Base-by-base conservation (phyloP, 2,329 filamentous ascomycete species). In the Massarina eburnea region DNA sequence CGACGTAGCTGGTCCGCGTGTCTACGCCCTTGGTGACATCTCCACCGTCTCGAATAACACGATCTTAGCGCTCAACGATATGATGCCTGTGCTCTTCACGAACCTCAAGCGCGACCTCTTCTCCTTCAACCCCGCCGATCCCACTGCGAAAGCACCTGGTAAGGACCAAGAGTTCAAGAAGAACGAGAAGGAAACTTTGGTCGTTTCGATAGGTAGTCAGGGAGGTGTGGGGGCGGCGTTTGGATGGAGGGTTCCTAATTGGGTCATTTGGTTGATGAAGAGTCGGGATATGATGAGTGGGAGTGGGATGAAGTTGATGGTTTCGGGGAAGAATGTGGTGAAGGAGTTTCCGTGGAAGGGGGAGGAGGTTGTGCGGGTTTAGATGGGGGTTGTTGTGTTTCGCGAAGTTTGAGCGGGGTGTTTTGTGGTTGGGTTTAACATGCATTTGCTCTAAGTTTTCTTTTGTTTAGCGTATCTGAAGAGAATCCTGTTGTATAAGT, bases 11-110 rank as follows among this genome's bases (percentile, higher is more conserved):
- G 73, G 73, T 3, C 59, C 71, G 2, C 64, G 72, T n/a, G 71
- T 79, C 29, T 80, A 79, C 57, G 68, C 70, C 9, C 45, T 75
- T 12, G 78, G 78, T 35, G 77, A 80, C 51, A 68, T 79, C 0
- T 70, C 68, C 0, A 68, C 62, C 5, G 73, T 71, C 48, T 71
- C 72, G 15, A 62, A 63, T n/a, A 73, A 74, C 22, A 71, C 66
- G 29, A 56, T 74, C 18, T 54, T 75, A 39, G 70, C 76, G 37
- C 64, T 78, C 39, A 56, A 66, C 26, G 58, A 61, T 27, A 59
- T 66, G 0, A 52, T 77, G 1, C 71, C 75, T 1, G 69, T 73
- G 3, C 46, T 75, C 3, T 61, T 62, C 18, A 66, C 68, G 4
- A 79, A 77, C 49, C 55, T 81, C n/a, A 70, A 72, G 48, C 68